Evolutionary conservation across 306 rosid species (phyloP).

Genomic region (Elaeagnus macrophylla): DNA sequence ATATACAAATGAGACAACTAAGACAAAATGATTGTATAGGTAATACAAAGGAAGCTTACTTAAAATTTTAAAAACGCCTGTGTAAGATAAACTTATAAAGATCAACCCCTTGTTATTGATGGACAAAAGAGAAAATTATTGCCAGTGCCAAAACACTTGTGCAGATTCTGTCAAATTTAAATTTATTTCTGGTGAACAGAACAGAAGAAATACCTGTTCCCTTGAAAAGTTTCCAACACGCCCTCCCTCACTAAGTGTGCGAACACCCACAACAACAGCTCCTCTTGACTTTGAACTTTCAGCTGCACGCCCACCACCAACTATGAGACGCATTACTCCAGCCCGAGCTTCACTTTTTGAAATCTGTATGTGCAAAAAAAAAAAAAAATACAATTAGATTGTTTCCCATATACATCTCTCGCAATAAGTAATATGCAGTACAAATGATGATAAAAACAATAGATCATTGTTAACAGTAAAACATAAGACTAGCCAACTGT

Average conservation of each 20-base stretch:
- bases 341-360: constrained; percentile 83
- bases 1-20: constrained; percentile 14
- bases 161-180: background rate
- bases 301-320: constrained; percentile 96
- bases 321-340: constrained; percentile 97
- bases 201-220: constrained; percentile 58
- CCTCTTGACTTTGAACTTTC: constrained; percentile 76
- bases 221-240: constrained; percentile 95
- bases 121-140: background rate
- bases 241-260: constrained; percentile 99
- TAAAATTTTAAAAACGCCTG: no score
- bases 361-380: constrained; percentile 39
- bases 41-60: no score
- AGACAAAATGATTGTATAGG: no score
- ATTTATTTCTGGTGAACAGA: no score
- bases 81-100: background rate
- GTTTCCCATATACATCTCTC: no score
- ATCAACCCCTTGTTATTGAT: background rate
- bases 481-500: no score
- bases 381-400: background rate
- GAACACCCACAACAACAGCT: constrained; percentile 96
- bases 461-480: no score
- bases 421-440: no score
- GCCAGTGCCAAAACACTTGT: background rate
- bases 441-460: no score